These are phyloP conservation scores for Neoarthrinium moseri DNA, from an alignment of 2,329 filamentous ascomycete species.

Conservation along the genomic window DNA sequence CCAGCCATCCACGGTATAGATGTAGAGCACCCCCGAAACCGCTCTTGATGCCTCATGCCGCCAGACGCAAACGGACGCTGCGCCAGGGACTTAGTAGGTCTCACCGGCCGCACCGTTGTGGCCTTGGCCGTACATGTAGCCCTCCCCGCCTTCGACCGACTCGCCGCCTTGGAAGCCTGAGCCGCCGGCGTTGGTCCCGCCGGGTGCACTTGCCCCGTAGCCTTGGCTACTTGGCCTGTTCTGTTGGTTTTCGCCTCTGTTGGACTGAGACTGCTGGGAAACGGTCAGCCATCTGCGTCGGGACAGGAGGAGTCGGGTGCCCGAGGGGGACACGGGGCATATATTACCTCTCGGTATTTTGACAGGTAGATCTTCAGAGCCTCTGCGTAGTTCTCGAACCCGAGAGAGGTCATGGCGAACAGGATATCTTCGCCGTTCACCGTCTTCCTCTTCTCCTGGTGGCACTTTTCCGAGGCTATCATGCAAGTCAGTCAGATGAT, in stretches of 20 bases:
- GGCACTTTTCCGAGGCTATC: constrained; percentile 95
- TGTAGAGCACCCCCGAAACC: no score
- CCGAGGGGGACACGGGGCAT: background rate
- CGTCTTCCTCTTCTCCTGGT: constrained; percentile 98
- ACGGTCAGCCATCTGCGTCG: constrained; percentile 26
- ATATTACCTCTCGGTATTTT: constrained; percentile 92
- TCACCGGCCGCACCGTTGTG: constrained; percentile 60
- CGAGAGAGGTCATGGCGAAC: constrained; percentile 97
- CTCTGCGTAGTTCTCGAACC: constrained; percentile 98
- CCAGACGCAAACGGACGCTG: no score
- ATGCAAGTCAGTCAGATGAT: constrained; percentile 23
- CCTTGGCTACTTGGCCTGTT: constrained; percentile 52
- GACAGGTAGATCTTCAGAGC: constrained; percentile 97
- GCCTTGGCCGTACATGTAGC: constrained; percentile 55
- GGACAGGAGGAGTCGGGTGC: constrained; percentile 15
- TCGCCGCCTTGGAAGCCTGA: constrained; percentile 47
- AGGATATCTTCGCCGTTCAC: constrained; percentile 98
- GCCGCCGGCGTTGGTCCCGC: constrained; percentile 36
- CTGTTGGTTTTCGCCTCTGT: constrained; percentile 58
- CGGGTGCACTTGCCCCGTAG: constrained; percentile 42
- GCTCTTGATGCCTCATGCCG: no score
- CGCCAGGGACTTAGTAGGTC: constrained; percentile 41
- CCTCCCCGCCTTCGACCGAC: constrained; percentile 40
- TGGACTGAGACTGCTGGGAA: constrained; percentile 73
- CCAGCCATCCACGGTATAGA: no score